phyloP scores from a whole-genome alignment of 257 asterid species.

The Plantago major region DNA sequence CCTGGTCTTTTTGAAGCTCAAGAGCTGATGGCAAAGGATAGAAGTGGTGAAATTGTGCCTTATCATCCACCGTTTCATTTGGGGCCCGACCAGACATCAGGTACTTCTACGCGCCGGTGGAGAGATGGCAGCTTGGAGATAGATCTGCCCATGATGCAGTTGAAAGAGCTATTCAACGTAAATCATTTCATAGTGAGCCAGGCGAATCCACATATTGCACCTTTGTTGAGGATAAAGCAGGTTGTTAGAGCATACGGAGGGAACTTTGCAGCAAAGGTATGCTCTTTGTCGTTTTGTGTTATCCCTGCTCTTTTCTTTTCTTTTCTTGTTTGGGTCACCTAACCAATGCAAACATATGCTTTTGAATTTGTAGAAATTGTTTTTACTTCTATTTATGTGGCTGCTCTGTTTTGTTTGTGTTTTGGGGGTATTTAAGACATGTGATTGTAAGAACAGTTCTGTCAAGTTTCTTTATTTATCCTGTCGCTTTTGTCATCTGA shows the following conservation, averaged over 20 bases:
- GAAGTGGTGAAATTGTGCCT: conserved; percentile 90
- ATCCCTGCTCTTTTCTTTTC: neutral
- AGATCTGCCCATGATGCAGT: conserved; percentile 93
- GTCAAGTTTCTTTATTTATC: no score
- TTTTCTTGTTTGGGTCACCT: neutral
- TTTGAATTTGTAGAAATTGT: neutral
- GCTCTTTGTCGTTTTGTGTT: neutral
- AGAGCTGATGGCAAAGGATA: conserved; percentile 93
- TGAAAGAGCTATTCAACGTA: conserved; percentile 94
- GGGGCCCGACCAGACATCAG: conserved; percentile 74
- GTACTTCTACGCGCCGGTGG: conserved; percentile 74
- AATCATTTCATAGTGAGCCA: conserved; percentile 96
- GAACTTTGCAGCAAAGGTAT: conserved; percentile 91
- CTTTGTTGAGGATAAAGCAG: conserved; percentile 82
- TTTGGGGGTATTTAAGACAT: no score
- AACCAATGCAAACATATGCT: neutral
- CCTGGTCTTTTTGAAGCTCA: conserved; percentile 98
- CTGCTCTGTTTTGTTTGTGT: neutral
- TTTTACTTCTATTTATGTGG: neutral
- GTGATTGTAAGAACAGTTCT: no score
- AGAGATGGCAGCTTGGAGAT: conserved; percentile 98
- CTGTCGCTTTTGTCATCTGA: no score
- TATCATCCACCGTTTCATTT: conserved; percentile 94
- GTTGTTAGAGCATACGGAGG: conserved; percentile 89
- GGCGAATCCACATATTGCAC: conserved; percentile 96